Percentiles rank a stretch among this genome's conserved stretches.
phyloP scores from a whole-genome alignment of 768 basidiomycete genomes.

The Crassisporium funariophilum region DNA sequence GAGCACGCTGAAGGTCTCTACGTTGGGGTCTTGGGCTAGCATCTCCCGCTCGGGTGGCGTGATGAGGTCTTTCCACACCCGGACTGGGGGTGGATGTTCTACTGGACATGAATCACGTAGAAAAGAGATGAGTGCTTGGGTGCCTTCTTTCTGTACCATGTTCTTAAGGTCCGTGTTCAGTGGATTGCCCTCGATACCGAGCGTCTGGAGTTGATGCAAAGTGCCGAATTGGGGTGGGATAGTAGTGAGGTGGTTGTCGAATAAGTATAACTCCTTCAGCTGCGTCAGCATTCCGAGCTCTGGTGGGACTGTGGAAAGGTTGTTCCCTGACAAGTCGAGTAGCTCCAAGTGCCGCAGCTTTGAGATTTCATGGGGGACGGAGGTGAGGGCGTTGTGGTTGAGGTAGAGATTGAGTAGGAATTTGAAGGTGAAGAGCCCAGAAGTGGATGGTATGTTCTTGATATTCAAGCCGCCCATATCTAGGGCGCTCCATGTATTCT shows the following conservation, averaged over 20 bases:
- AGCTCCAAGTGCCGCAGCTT: conserved; percentile 84
- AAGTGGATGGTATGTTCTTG: conserved; percentile 81
- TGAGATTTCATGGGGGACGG: conserved; percentile 81
- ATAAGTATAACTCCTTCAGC: conserved; percentile 90
- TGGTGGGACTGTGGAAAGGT: conserved; percentile 71
- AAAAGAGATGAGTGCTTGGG: conserved; percentile 80
- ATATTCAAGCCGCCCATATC: conserved; percentile 97
- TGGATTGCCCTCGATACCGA: conserved; percentile 98
- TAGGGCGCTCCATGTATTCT: conserved; percentile 84
- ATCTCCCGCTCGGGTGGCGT: conserved; percentile 60
- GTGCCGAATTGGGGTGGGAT: conserved; percentile 89
- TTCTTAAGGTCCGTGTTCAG: conserved; percentile 74
- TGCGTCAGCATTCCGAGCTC: conserved; percentile 91
- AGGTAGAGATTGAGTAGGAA: conserved; percentile 95
- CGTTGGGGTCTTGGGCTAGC: conserved; percentile 58
- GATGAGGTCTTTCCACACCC: conserved; percentile 72
- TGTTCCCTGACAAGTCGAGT: conserved; percentile 92
- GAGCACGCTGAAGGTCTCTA: conserved; percentile 79
- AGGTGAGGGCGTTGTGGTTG: conserved; percentile 86
- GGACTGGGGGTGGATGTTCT: conserved; percentile 77
- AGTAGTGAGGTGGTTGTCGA: conserved; percentile 90
- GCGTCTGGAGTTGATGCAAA: conserved; percentile 86
- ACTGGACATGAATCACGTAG: conserved; percentile 94
- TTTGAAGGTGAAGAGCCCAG: conserved; percentile 81
- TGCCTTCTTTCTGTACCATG: conserved; percentile 95